Evolutionary conservation across 1,284 basidiomycete species (phyloP), one percentile per base, ranked within the genome.

Genomic region (Xerocomus minutiporus): DNA sequence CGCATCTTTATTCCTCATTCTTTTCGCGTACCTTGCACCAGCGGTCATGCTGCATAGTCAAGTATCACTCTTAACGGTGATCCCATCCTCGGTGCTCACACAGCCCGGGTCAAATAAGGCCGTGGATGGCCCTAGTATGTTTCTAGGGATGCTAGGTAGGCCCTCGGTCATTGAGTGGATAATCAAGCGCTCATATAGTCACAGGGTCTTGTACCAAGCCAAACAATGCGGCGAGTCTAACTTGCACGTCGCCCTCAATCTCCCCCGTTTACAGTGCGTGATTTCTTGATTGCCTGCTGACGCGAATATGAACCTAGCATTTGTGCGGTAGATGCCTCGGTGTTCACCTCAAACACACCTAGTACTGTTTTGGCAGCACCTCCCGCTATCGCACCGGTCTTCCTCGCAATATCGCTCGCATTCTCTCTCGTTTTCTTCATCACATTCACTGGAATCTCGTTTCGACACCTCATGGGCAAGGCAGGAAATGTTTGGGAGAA

Each of bases 61-160:
- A 59, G 86, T 90, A 20, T 75, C 85, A 4, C 73, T 91, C 38
- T 69, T 90, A 48, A 78, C 75, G 0, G 81, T 90, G 11, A 74
- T 74, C 7, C 84, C 87, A 7, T 84, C 85, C 4, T 73, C 74
- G 15, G 62, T 66, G 4, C 67, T 84, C 55, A 75, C 76, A 15
- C 74, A 75, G 57, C 70, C 71, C 51, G 63, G 67, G 50, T 61
- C 75, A 23, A 69, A 68, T 17, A 63, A 72, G 46, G 68, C 59
- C 9, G 71, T 84, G n/a, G 87, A 89, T 66, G 88, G 88, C 4
- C 84, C 87, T 3, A 85, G 78, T 49, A 66, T 88, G 29, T 81
- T 83, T 60, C 66, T 90, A 45, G 88, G 87, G 31, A 67, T 80
- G 20, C 69, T 90, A 45, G 86, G 86, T 83, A 67, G 25, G 75